Evolutionary conservation across 768 basidiomycete genomes (phyloP).

Genomic region (Leccinum variicolor): DNA sequence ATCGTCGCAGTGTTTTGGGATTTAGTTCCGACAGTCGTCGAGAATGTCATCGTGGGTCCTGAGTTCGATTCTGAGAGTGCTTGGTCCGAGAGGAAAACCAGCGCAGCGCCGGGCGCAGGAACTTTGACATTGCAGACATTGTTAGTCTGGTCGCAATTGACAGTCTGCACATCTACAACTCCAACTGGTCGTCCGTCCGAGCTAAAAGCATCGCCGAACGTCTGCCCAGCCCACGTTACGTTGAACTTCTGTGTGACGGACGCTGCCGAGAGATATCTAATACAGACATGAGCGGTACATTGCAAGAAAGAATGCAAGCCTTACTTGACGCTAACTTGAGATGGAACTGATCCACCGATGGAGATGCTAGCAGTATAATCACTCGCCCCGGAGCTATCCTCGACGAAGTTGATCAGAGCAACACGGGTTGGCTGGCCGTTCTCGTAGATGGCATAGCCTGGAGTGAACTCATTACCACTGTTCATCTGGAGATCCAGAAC

Average conservation of each 20-base stretch:
- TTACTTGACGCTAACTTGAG: conserved; percentile 52
- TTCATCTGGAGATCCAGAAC: conserved; percentile 64
- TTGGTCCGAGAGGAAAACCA: conserved; percentile 61
- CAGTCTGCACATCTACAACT: conserved; percentile 48
- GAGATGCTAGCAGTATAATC: conserved; percentile 51
- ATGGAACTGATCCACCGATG: conserved; percentile 43
- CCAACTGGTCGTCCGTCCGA: conserved; percentile 70
- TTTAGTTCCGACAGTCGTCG: conserved; percentile 42
- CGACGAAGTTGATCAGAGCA: conserved; percentile 71
- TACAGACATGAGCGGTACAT: not conserved
- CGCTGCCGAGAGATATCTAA: conserved; percentile 55
- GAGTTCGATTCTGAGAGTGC: conserved; percentile 36
- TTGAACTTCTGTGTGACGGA: conserved; percentile 59
- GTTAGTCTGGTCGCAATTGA: conserved; percentile 53
- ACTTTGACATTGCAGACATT: conserved; percentile 60
- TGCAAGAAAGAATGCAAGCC: conserved; percentile 14
- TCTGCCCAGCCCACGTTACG: conserved; percentile 79
- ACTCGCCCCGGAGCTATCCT: conserved; percentile 54
- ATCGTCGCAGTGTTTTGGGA: conserved; percentile 50
- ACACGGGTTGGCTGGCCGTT: conserved; percentile 57
- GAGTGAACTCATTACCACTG: conserved; percentile 50
- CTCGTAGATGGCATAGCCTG: conserved; percentile 68
- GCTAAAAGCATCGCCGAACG: conserved; percentile 56
- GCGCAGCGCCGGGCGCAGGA: conserved; percentile 67
- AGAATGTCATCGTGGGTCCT: conserved; percentile 43